Evolutionary conservation across 2,329 filamentous ascomycete genomes (phyloP).

Genomic region (Rosellinia necatrix): DNA sequence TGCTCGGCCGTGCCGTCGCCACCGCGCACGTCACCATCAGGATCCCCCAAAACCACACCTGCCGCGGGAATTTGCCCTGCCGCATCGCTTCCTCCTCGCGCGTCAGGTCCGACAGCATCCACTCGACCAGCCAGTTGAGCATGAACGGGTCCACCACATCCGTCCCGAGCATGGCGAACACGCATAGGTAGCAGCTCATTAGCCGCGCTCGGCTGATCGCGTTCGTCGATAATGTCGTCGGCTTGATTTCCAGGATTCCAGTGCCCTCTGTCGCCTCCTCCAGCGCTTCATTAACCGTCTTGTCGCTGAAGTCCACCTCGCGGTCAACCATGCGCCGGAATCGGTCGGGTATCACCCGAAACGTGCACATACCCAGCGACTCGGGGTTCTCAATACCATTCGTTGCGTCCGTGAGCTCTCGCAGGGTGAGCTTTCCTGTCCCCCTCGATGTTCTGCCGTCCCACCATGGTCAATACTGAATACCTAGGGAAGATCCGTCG

Average conservation of each 20-base stretch:
- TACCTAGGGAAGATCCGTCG: too few relatives aligned
- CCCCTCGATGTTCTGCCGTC: constrained; percentile 29
- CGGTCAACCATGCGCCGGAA: constrained; percentile 26
- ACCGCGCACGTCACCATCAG: constrained; percentile 33
- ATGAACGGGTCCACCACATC: constrained; percentile 31
- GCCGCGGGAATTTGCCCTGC: constrained; percentile 28
- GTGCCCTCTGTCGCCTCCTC: constrained; percentile 20
- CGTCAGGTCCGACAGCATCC: constrained; percentile 31
- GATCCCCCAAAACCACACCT: constrained; percentile 34
- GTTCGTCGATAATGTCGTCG: constrained; percentile 26
- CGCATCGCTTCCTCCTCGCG: constrained; percentile 31
- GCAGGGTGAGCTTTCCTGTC: constrained; percentile 28
- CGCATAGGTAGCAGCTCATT: constrained; percentile 31
- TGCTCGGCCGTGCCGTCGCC: constrained; percentile 29
- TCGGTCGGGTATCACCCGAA: constrained; percentile 24
- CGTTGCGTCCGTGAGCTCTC: constrained; percentile 27
- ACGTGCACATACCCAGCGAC: constrained; percentile 27
- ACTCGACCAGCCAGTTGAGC: constrained; percentile 35
- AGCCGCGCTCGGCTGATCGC: constrained; percentile 32
- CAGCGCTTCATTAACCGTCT: constrained; percentile 27
- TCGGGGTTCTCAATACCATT: constrained; percentile 28
- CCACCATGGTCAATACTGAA: background rate
- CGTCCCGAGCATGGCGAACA: constrained; percentile 31
- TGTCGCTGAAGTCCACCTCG: constrained; percentile 24
- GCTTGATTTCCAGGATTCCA: constrained; percentile 14